phyloP scores from a whole-genome alignment of 352 stramenopile species.

The Globisporangium recalcitrans region DNA sequence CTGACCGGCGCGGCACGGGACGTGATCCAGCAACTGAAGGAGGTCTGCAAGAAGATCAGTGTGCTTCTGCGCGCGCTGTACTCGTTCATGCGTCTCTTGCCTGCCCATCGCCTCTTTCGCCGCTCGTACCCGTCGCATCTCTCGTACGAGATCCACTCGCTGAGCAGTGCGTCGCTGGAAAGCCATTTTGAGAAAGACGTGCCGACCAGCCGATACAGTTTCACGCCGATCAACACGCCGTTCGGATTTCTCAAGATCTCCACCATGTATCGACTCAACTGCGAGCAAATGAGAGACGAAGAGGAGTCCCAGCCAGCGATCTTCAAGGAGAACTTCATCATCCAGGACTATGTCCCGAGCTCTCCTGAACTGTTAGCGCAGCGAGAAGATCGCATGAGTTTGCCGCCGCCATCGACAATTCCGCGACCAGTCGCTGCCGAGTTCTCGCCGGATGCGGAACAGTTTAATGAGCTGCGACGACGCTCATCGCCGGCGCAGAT shows the following conservation, averaged over 20 bases:
- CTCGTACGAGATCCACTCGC: slow-evolving; percentile 52
- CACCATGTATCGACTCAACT: slow-evolving; percentile 62
- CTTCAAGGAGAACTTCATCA: slow-evolving; percentile 78
- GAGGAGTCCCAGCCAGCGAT: slow-evolving; percentile 35
- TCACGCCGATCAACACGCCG: slow-evolving; percentile 69
- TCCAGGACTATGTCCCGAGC: slow-evolving; percentile 78
- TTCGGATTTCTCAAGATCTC: slow-evolving; percentile 70
- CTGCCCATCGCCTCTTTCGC: slow-evolving; percentile 59
- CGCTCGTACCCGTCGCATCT: slow-evolving; percentile 63
- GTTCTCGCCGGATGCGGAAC: slow-evolving; percentile 10
- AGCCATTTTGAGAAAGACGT: slow-evolving; percentile 34
- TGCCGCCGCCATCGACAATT: background rate
- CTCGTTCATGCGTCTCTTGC: slow-evolving; percentile 71
- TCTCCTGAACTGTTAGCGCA: slow-evolving; percentile 39
- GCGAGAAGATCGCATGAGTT: slow-evolving; percentile 10
- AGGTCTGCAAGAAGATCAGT: slow-evolving; percentile 76
- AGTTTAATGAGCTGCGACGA: slow-evolving; percentile 11
- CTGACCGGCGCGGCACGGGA: slow-evolving; percentile 35
- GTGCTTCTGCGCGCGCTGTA: slow-evolving; percentile 69
- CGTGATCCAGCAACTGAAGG: slow-evolving; percentile 75
- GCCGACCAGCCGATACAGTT: slow-evolving; percentile 61
- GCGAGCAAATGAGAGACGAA: slow-evolving; percentile 34
- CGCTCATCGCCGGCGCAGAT: slow-evolving; percentile 18
- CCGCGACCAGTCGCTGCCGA: slow-evolving; percentile 16
- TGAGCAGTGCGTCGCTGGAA: slow-evolving; percentile 16